These are phyloP conservation scores for Fusarium sambucinum DNA, from an alignment of 2,329 filamentous ascomycete species.

Conservation along the genomic window DNA sequence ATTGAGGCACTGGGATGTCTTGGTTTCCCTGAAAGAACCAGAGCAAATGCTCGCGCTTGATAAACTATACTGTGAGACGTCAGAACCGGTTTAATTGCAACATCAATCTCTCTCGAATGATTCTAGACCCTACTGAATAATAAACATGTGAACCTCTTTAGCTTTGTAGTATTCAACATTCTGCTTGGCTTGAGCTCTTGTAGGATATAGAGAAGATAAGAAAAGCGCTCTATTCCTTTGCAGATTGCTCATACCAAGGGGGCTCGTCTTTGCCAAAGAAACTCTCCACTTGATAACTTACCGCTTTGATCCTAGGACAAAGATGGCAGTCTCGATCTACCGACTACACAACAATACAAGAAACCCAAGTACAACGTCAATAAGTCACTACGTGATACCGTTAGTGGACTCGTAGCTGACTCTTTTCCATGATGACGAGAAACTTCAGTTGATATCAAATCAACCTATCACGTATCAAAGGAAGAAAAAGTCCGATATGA, in stretches of 20 bases:
- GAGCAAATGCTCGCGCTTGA: not conserved
- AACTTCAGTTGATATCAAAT: not conserved
- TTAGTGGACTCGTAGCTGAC: not conserved
- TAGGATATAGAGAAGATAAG: too few relatives aligned
- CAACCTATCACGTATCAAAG: not conserved
- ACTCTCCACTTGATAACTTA: too few relatives aligned
- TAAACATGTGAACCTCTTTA: too few relatives aligned
- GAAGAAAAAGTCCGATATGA: too few relatives aligned
- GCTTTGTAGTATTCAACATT: too few relatives aligned
- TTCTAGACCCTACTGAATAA: too few relatives aligned
- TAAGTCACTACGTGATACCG: not conserved
- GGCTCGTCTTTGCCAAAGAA: not conserved
- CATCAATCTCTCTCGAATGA: not conserved
- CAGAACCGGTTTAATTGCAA: not conserved
- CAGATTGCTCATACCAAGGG: not conserved
- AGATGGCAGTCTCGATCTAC: not conserved
- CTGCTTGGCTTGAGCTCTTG: too few relatives aligned
- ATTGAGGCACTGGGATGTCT: not conserved
- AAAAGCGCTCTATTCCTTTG: too few relatives aligned
- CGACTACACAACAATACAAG: not conserved
- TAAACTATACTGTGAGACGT: not conserved
- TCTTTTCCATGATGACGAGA: not conserved
- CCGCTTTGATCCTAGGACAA: too few relatives aligned
- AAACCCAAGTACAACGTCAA: not conserved
- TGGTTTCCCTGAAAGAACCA: not conserved